Evolutionary conservation across 192 early-diverging fungal genomes (phyloP), one percentile per base, ranked within the genome.

Genomic region (Coemansia sp.): DNA sequence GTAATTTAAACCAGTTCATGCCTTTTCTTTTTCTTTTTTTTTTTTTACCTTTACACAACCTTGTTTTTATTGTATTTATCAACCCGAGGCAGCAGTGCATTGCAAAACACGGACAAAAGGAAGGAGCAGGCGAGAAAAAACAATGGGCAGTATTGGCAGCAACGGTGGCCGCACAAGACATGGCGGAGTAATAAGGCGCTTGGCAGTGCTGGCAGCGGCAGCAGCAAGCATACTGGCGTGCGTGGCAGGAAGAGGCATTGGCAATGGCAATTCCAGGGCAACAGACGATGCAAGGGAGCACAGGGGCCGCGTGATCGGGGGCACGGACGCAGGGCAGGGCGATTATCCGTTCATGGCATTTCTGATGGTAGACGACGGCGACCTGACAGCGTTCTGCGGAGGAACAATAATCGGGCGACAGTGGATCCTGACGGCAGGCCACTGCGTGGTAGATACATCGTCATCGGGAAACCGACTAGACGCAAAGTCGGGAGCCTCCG

Each of bases 341-440:
- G 61, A 62, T 6, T 82, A 76, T 45, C 84, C 84, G 2, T 85
- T 85, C 40, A 69, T 73, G 1, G 80, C 67, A 0, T 79, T 82
- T 32, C 61, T 85, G 8, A 72, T 72, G 61, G 62, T 85, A 3
- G 62, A 71, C 52, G 77, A 74, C 22, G 77, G 80, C 43, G 63
- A 72, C 58, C 49, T 57, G 4, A 70, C 72, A 4, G 81, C 76
- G 7, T 75, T 75, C 21, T 85, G 84, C 51, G 84, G 80, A 7
- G 74, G 80, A 13, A 69, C 80, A 0, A 77, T 85, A 0, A 64
- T 85, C 8, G 55, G 49, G n/a, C 41, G 59, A 0, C 67, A 77
- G 15, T 80, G 77, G 77, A 80, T 85, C 13, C 54, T 85, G 4
- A 85, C 84, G 8, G 84, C 84, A 5, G 84, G 63, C 3, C 84